Evolutionary conservation across 306 rosid species (phyloP), one percentile per base, ranked within the genome.

Genomic region (Ormosia semicastrata): DNA sequence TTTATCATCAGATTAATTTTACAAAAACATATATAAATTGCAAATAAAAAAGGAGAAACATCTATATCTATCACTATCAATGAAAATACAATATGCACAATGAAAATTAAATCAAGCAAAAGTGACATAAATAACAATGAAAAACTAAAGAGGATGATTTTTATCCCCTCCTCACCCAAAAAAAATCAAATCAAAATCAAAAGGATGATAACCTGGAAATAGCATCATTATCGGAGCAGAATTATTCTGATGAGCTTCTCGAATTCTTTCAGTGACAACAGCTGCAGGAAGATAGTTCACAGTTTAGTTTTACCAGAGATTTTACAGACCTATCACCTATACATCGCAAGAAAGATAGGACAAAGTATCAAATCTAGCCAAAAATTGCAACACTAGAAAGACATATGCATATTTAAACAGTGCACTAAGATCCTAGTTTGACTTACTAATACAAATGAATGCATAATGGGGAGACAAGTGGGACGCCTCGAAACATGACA

Each of bases 201-300:
- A 44, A 60, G 29, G 60, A 66, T 41, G 71, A 80, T 76, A 80
- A 95, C 99, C 99, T 93, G 99, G 99, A 82, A 95, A 95, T 78
- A 95, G 89, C 99, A 95, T 89, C 93, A 95, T 91, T 33, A 82
- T 85, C 41, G 95, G 98, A 65, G 98, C 93, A 80, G 91, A 86
- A 15, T 52, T 18, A 57, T 88, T 73, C 80, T 81, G 88, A 76
- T 87, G 90, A 87, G 97, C 93, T 85, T 88, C 94, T 72, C 46
- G 87, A 80, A 93, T 83, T 87, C 99, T 90, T 77, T 95, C 94
- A 29, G 94, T 93, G 86, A 95, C 92, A 74, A 85, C 84, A 79
- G 88, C 98, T 95, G 86, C 89, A 88, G 65, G 76, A 46, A 77
- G 39, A 80, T 43, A 72, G 40, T 54, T 59, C 37, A 67, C 66